Base-by-base conservation (phyloP, 2,329 filamentous ascomycete species). In the Diaporthe amygdali region DNA sequence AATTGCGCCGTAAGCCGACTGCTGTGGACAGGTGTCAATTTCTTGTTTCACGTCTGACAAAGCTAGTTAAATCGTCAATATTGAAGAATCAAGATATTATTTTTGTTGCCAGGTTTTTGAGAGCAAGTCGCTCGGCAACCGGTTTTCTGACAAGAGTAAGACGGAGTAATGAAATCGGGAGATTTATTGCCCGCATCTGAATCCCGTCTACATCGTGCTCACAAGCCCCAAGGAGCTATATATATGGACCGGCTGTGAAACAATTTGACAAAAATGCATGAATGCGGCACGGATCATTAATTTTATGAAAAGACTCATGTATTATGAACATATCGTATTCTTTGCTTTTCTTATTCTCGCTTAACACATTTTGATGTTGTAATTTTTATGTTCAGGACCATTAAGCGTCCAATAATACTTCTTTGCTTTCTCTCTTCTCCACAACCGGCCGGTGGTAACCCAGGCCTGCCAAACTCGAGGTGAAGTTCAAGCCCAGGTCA, bases 341-440 rank as follows among this genome's bases (percentile, higher is more conserved):
- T n/a, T n/a, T n/a, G n/a, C n/a, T n/a, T n/a, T n/a, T n/a, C n/a
- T n/a, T n/a, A n/a, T 39, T 3, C 10, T 8, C 15, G 37, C 37
- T 39, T 12, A 14, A 39, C 5, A 8, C 37, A 14, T 39, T 39
- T 39, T 39, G 27, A 8, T 27, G 22, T 12, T 20, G 27, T 10
- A 7, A n/a, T 22, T 34, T 15, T 22, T 22, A 41, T 39, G 2
- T 47, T 46, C 12, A n/a, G 8, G 20, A 20, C 27, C 15, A 2
- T 37, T 55, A 59, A 20, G 41, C 32, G 17, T 59, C 7, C 22
- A 68, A 14, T 30, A 68, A 27, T 15, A 37, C 22, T 12, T 49
- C 66, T 39, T 68, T 41, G 20, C 66, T 68, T 59, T 41, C 52
- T 14, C 66, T 68, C 20, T 56, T 68, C 44, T 59, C 66, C 5